These are phyloP conservation scores for Hypoxylon lenormandii DNA, from an alignment of 495 filamentous ascomycete species.

Conservation along the genomic window DNA sequence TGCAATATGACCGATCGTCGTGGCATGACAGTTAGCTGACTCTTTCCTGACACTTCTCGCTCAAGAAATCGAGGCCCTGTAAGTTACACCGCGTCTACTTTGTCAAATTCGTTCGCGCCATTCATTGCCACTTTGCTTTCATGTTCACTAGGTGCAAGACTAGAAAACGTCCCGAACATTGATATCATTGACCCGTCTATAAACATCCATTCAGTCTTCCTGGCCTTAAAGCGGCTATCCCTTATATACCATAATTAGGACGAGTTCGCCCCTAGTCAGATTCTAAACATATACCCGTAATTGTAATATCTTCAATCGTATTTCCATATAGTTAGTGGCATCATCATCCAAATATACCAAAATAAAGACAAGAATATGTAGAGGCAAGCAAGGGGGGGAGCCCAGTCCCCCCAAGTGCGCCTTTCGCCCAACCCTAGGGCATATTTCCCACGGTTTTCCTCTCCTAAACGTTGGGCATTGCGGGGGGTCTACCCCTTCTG, in stretches of 20 bases:
- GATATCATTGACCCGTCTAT: slow-evolving; percentile 40
- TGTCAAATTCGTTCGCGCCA: too few relatives aligned
- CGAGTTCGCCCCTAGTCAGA: slow-evolving; percentile 5
- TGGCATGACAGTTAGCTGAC: background rate
- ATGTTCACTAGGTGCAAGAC: background rate
- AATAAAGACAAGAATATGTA: slow-evolving; percentile 35
- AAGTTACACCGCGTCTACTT: slow-evolving; percentile 53
- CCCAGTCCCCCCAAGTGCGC: slow-evolving; percentile 18
- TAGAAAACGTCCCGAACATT: slow-evolving; percentile 8
- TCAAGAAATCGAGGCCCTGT: slow-evolving; percentile 90
- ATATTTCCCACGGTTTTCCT: too few relatives aligned
- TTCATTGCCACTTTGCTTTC: background rate
- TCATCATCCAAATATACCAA: slow-evolving; percentile 7
- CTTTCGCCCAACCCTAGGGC: background rate
- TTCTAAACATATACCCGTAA: slow-evolving; percentile 29
- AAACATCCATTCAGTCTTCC: slow-evolving; percentile 29
- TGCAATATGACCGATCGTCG: background rate
- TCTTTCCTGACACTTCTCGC: too few relatives aligned
- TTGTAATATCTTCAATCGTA: slow-evolving; percentile 25
- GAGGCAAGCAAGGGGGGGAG: slow-evolving; percentile 9
- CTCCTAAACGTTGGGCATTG: slow-evolving; percentile 6
- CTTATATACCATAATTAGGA: slow-evolving; percentile 35
- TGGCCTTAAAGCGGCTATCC: slow-evolving; percentile 16
- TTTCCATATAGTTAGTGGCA: slow-evolving; percentile 9
- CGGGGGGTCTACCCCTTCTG: slow-evolving; percentile 11